Evolutionary conservation across 768 basidiomycete species (phyloP).

Genomic region (Phanerodontia chrysosporium): DNA sequence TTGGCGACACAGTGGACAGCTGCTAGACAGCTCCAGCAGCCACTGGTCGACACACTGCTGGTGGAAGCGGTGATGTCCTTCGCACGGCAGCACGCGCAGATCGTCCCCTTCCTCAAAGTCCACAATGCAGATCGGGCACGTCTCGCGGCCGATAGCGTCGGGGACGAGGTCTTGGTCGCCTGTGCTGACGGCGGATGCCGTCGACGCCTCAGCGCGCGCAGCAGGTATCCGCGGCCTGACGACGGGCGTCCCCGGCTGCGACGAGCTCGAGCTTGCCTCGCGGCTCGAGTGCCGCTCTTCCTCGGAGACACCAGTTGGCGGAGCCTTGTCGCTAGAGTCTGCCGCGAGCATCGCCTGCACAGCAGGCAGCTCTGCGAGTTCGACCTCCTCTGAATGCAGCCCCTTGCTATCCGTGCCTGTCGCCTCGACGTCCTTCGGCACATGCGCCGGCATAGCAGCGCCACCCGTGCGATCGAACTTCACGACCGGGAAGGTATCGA

Average conservation of each 20-base stretch:
- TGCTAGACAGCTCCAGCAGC: constrained; percentile 84
- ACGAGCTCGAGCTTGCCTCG: not conserved
- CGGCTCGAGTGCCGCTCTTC: not conserved
- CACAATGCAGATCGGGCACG: constrained; percentile 92
- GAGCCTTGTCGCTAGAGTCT: not conserved
- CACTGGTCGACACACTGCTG: constrained; percentile 89
- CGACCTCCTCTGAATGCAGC: constrained; percentile 1
- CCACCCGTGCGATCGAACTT: constrained; percentile 49
- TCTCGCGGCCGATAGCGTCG: constrained; percentile 71
- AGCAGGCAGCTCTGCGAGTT: constrained; percentile 9
- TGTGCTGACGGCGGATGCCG: constrained; percentile 5
- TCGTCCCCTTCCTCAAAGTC: constrained; percentile 95
- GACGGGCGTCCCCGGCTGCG: not conserved
- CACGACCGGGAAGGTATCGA: constrained; percentile 94
- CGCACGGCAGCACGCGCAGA: constrained; percentile 85
- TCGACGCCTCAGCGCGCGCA: constrained; percentile 14
- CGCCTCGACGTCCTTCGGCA: constrained; percentile 31
- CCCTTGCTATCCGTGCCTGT: not conserved
- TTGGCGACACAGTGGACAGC: constrained; percentile 90
- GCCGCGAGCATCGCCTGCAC: not conserved
- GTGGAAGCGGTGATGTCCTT: constrained; percentile 89
- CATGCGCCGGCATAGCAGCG: not conserved
- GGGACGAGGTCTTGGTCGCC: constrained; percentile 44
- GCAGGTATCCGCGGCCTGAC: constrained; percentile 1
- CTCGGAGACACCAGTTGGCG: not conserved